phyloP scores from a whole-genome alignment of 805 yeast genomes.

The Wickerhamia fluorescens region DNA sequence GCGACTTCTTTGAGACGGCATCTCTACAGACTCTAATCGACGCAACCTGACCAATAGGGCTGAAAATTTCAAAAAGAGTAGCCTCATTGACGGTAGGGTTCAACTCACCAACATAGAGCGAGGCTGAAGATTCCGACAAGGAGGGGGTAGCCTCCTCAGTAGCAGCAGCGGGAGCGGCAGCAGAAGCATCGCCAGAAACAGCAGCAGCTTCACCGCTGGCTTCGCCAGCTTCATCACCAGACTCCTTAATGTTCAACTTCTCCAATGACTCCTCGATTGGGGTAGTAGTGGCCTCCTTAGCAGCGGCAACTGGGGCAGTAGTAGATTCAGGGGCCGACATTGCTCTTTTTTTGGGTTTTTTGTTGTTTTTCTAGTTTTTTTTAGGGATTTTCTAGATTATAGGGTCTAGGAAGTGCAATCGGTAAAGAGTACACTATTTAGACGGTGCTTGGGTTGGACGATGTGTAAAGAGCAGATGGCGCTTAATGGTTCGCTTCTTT shows the following conservation, averaged over 20 bases:
- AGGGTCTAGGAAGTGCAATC: too few species aligned
- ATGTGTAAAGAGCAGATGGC: too few species aligned
- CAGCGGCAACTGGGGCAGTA: too few species aligned
- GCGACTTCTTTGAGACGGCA: slow-evolving; percentile 91
- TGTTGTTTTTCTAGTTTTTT: slow-evolving; percentile 2
- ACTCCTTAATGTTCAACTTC: slow-evolving; percentile 40
- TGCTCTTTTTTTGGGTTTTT: slow-evolving; percentile 4
- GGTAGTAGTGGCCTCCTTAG: too few species aligned
- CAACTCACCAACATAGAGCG: slow-evolving; percentile 96
- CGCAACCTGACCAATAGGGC: slow-evolving; percentile 90
- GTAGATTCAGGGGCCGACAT: slow-evolving; percentile 26
- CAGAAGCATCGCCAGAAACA: slow-evolving; percentile 12
- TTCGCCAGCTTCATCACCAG: too few species aligned
- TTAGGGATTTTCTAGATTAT: too few species aligned
- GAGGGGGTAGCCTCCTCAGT: slow-evolving; percentile 22
- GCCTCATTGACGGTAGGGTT: slow-evolving; percentile 93
- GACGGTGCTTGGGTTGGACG: too few species aligned
- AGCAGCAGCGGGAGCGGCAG: slow-evolving; percentile 18
- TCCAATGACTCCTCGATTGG: slow-evolving; percentile 42
- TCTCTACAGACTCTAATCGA: slow-evolving; percentile 99
- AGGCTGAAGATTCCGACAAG: slow-evolving; percentile 60
- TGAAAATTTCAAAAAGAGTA: slow-evolving; percentile 86
- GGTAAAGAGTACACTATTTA: too few species aligned
- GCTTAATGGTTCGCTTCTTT: too few species aligned
- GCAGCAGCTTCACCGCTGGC: slow-evolving; percentile 24